Conservation (phyloP, 2,329 filamentous ascomycete species). For the Penicillium sp. region DNA sequence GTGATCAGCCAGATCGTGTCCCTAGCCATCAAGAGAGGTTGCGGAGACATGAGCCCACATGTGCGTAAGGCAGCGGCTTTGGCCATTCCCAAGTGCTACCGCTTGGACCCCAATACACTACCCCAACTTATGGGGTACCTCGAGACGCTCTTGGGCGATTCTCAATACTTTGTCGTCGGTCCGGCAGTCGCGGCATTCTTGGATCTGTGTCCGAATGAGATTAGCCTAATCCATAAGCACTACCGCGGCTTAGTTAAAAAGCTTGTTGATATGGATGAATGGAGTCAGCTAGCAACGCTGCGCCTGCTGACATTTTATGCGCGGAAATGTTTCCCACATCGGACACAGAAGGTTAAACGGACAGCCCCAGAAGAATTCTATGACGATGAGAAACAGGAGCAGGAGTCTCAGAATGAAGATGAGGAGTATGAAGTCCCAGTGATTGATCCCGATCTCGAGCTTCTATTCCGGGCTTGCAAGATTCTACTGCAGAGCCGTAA, state of each 20-base stretch:
- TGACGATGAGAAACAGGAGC: conserved; percentile 60
- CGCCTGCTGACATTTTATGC: conserved; percentile 81
- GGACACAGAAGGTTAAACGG: conserved; percentile 59
- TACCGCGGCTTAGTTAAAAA: conserved; percentile 84
- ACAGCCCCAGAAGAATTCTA: conserved; percentile 73
- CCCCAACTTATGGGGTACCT: conserved; percentile 85
- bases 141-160: conserved; percentile 75
- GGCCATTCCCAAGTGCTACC: conserved; percentile 93
- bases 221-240: conserved; percentile 87
- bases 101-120: conserved; percentile 78
- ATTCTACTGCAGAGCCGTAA: conserved; percentile 91
- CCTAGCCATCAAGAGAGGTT: conserved; percentile 89
- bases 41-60: conserved; percentile 88
- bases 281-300: conserved; percentile 85
- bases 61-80: conserved; percentile 91
- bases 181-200: conserved; percentile 86
- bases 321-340: conserved; percentile 79
- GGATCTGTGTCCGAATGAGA: conserved; percentile 81
- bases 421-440: conserved; percentile 57
- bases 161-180: conserved; percentile 94
- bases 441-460: conserved; percentile 76
- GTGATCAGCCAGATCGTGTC: conserved; percentile 98
- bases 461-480: conserved; percentile 75
- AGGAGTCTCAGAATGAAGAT: conserved; percentile 47
- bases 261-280: conserved; percentile 98